Base-by-base conservation (phyloP, 1,284 basidiomycete genomes). In the Sanghuangporus weigelae region DNA sequence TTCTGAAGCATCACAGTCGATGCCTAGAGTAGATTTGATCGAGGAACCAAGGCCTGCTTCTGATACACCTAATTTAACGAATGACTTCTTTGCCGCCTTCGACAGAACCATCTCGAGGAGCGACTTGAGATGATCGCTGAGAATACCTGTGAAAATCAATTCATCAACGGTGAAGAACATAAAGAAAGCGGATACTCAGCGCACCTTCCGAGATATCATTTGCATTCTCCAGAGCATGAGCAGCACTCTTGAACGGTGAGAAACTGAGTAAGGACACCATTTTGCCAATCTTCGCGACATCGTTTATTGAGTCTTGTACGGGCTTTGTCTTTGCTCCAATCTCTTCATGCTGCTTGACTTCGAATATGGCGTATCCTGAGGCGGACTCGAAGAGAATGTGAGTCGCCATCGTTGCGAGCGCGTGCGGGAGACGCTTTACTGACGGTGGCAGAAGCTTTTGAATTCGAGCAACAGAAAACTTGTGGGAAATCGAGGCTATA, bases 191-290 rank as follows among this genome's bases (percentile, higher is more conserved):
- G 12, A 5, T 38, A 4, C 4, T 3, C 7, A 44, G 68, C 80
- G 59, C 69, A 95, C 96, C 95, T 82, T 98, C 96, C 5, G 96
- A 98, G 16, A 99, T 79, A 77, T 99, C 96, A 74, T 98, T 97
- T 63, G 91, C 90, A 72, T 97, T 98, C 78, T 99, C 95, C 68
- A 99, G 81, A 35, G 96, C 97, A 75, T 98, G 92, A 1, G 94
- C 95, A 46, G 96, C 95, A 68, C 84, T 95, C 76, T 94, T 95
- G 84, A 97, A 99, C 1, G 97, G 96, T 64, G 89, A 84, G 81
- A 98, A 99, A 73, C 92, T 96, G 75, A 92, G 77, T 71, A 99
- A 80, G 72, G 88, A 83, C 69, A 98, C 92, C 92, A 98, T 96
- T 81, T 96, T 95, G 69, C 86, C 84, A 76, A 99, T 99, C 74